Base-by-base conservation (phyloP, 768 basidiomycete species). In the Hemileccinum rubropunctum region DNA sequence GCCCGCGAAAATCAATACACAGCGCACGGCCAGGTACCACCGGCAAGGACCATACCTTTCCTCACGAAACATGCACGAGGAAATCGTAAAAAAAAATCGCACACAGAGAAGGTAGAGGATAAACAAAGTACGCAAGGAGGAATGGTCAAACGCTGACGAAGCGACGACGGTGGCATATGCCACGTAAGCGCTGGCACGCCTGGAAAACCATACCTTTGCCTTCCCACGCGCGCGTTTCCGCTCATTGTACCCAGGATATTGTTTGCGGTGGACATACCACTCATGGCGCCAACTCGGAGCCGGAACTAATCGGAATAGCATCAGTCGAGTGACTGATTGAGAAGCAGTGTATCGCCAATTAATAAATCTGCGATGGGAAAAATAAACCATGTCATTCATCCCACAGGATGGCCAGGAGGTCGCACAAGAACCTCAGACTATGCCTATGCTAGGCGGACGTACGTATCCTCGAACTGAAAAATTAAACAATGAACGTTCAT, bases 401-500 rank as follows among this genome's bases (percentile, higher is more conserved):
- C 49, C 50, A 50, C 40, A 46, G 35, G 37, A n/a, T 39, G 43
- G 40, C 21, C 11, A n/a, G 39, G 6, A 18, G 27, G 42, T 51
- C 50, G 40, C 51, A 48, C 51, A 34, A 20, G 44, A 52, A 42
- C 4, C 17, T 35, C 27, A 28, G 28, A 39, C 17, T 26, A 40
- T 7, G 18, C 23, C 17, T 26, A 40, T 7, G 18, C 23, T 28
- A 30, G 23, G 42, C 35, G n/a, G 44, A 30, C 32, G 6, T 47
- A 38, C 17, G 8, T 17, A 35, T 40, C 45, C n/a, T 48, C 30
- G 27, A 54, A 40, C 12, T 42, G 46, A 47, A 45, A n/a, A 32
- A 51, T 52, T 48, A 50, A 64, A n/a, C 39, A 21, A 45, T 30
- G n/a, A 44, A 58, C 52, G 50, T 27, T 50, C 18, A 23, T 32